Conservation (phyloP, 2,329 filamentous ascomycete species). For the Verticillium alfalfae region DNA sequence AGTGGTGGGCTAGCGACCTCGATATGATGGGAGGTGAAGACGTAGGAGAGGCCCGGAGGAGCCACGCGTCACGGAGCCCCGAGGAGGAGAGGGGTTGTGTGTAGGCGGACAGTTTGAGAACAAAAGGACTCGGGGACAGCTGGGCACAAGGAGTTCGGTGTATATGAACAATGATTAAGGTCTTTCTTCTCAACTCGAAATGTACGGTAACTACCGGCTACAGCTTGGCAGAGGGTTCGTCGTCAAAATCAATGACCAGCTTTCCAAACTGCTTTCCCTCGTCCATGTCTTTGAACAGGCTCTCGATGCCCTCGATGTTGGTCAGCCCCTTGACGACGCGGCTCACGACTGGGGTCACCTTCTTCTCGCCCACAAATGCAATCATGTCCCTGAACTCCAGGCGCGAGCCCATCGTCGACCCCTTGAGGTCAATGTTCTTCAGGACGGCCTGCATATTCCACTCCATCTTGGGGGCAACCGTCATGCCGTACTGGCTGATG, state of each 20-base stretch:
- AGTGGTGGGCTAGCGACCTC: background rate
- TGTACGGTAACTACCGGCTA: slow-evolving; percentile 15
- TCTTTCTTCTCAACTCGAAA: background rate
- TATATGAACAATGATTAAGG: background rate
- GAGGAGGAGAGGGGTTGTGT: too few species aligned
- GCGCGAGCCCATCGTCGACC: slow-evolving; percentile 86
- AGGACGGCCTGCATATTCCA: slow-evolving; percentile 80
- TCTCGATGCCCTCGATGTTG: slow-evolving; percentile 72
- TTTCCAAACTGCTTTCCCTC: slow-evolving; percentile 86
- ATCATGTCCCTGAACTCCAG: slow-evolving; percentile 92
- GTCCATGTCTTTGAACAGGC: slow-evolving; percentile 83
- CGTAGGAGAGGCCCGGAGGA: too few species aligned
- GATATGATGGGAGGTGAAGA: background rate
- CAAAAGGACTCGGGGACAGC: background rate
- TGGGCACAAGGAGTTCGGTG: background rate
- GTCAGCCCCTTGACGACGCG: slow-evolving; percentile 67
- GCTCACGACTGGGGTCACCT: slow-evolving; percentile 73
- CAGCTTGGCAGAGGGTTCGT: slow-evolving; percentile 32
- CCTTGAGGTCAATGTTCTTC: slow-evolving; percentile 80
- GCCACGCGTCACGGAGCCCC: too few species aligned
- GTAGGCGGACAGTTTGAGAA: background rate
- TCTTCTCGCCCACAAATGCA: slow-evolving; percentile 67
- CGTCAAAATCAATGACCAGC: slow-evolving; percentile 70
- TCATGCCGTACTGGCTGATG: slow-evolving; percentile 91
- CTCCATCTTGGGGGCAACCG: slow-evolving; percentile 74